Conservation (phyloP, 441 rosid species). For the Metrosideros polymorpha region DNA sequence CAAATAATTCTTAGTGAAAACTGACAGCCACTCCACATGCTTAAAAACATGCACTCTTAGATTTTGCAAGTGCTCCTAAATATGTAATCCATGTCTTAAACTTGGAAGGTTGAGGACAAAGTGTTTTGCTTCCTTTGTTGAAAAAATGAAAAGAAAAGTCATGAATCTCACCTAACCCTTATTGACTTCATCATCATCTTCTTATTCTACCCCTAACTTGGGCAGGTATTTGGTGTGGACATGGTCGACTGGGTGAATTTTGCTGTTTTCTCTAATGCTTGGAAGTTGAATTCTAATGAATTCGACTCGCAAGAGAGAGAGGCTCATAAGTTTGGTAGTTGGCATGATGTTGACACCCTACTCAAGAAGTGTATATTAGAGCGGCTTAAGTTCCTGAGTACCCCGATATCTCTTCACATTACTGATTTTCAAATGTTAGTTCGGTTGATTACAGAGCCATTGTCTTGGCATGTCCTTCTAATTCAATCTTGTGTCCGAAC, state of each 20-base stretch:
- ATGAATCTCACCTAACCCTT: neutral
- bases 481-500: conserved; percentile 69
- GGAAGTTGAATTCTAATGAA: conserved; percentile 65
- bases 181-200: neutral
- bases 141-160: neutral
- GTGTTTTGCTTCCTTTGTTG: neutral
- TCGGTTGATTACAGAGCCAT: conserved; percentile 71
- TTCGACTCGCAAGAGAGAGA: conserved; percentile 21
- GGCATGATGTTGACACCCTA: conserved; percentile 47
- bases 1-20: neutral
- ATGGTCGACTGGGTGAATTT: conserved; percentile 79
- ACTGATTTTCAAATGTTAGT: conserved; percentile 46
- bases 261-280: conserved; percentile 75
- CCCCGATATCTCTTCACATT: conserved; percentile 34
- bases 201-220: conserved; percentile 1
- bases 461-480: conserved; percentile 83
- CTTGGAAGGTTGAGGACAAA: neutral
- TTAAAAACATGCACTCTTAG: neutral
- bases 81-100: neutral
- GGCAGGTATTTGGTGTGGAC: conserved; percentile 72
- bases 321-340: conserved; percentile 22
- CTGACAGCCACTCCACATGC: neutral
- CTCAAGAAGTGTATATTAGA: conserved; percentile 44
- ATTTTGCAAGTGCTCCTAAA: neutral
- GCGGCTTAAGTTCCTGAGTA: conserved; percentile 34